A percentile compares a stretch with the other conserved stretches of the same genome.
Evolutionary conservation across 139 green algal genomes (phyloP).

Genomic region (Dunaliella primolecta): DNA sequence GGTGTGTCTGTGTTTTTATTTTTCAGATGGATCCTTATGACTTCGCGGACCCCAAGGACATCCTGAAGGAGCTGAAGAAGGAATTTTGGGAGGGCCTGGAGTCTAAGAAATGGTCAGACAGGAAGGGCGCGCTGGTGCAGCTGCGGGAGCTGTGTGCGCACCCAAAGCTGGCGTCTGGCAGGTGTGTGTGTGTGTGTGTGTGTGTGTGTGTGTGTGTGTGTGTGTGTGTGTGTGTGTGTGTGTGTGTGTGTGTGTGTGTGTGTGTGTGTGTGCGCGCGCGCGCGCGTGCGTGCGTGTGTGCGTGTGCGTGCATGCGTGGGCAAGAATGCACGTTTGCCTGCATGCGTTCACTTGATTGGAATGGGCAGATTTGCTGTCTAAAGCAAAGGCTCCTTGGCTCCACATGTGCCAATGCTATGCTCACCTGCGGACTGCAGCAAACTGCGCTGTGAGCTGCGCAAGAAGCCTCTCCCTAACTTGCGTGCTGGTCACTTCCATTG

Average conservation of each 20-base stretch:
- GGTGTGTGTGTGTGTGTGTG: conserved; percentile 16
- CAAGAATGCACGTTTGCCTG: too few species aligned
- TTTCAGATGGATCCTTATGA: conserved; percentile 75
- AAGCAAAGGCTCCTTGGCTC: too few species aligned
- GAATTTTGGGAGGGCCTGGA: conserved; percentile 77
- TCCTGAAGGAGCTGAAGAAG: conserved; percentile 37
- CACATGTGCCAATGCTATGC: too few species aligned
- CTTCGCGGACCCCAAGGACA: conserved; percentile 65
- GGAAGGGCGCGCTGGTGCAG: conserved; percentile 62
- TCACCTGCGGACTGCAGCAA: too few species aligned
- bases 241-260: background rate
- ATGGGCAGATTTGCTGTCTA: too few species aligned
- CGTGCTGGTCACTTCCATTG: too few species aligned
- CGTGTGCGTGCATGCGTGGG: background rate
- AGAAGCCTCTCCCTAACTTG: too few species aligned
- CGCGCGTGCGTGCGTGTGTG: background rate
- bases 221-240: background rate
- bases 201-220: background rate
- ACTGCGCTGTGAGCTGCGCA: too few species aligned
- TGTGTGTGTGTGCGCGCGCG: background rate
- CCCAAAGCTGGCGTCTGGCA: conserved; percentile 42
- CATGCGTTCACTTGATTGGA: too few species aligned
- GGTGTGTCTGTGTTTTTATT: too few species aligned
- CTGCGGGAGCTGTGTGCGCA: conserved; percentile 58
- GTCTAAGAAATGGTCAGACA: conserved; percentile 85